Percentiles rank a stretch among this genome's conserved stretches.
Conservation (phyloP, 441 rosid species). For the Corymbia calophylla region DNA sequence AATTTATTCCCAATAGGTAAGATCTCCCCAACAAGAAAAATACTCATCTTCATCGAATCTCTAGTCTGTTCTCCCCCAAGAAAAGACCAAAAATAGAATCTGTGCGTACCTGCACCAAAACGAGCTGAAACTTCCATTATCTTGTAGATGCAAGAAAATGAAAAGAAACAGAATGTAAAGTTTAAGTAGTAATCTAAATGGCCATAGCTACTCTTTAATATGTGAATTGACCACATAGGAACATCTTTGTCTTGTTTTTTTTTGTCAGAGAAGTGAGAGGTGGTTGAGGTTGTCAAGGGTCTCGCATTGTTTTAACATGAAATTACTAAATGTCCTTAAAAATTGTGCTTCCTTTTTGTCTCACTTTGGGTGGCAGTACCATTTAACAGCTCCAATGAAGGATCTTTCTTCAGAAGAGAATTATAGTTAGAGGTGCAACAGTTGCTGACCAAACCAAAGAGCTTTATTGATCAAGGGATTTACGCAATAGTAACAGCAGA, state of each 20-base stretch:
- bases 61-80: not conserved
- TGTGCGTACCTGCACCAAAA: not conserved
- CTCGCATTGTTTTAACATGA: not conserved
- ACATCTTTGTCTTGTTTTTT: fast-evolving
- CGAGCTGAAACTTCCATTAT: not conserved
- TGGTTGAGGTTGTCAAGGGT: not conserved
- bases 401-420: not conserved
- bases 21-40: not conserved
- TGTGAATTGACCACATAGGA: fast-evolving
- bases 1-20: not conserved
- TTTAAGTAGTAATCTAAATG: not conserved
- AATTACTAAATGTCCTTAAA: not conserved
- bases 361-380: not conserved
- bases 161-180: not conserved
- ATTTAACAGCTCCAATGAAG: not conserved
- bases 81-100: not conserved
- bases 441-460: not conserved
- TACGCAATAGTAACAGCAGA: not conserved
- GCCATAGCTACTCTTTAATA: not conserved
- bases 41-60: not conserved
- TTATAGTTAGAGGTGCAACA: not conserved
- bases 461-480: not conserved
- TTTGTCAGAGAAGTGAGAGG: not conserved
- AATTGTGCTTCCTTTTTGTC: not conserved
- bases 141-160: not conserved